Evolutionary conservation across 2,329 filamentous ascomycete species (phyloP).

Genomic region (Stagonosporopsis vannaccii): DNA sequence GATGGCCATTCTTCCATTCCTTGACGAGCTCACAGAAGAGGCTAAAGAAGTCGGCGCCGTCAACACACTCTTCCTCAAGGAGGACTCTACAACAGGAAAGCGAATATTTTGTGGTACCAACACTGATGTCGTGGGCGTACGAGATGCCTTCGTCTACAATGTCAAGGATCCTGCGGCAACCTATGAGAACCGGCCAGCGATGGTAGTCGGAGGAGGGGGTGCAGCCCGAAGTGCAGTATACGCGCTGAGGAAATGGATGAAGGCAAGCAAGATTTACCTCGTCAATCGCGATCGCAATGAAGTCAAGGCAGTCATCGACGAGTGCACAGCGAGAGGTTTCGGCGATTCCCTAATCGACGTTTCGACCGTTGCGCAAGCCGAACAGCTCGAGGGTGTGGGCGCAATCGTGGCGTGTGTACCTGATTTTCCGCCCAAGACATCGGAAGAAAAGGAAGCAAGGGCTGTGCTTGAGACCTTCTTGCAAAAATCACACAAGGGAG

Average conservation of each 20-base stretch:
- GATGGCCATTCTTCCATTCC: conserved; percentile 73
- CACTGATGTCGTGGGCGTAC: conserved; percentile 80
- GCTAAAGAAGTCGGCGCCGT: conserved; percentile 76
- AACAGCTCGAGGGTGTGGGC: conserved; percentile 64
- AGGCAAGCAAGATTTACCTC: conserved; percentile 73
- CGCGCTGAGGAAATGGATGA: conserved; percentile 73
- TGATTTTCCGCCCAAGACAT: conserved; percentile 71
- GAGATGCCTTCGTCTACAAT: conserved; percentile 69
- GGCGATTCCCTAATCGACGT: conserved; percentile 69
- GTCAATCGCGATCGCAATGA: conserved; percentile 75
- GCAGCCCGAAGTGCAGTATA: conserved; percentile 81
- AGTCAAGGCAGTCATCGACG: conserved; percentile 70
- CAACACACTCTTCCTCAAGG: conserved; percentile 76
- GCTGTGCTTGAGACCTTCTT: conserved; percentile 61
- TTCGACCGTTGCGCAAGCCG: conserved; percentile 65
- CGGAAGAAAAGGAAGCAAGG: conserved; percentile 68
- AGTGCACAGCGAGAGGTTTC: conserved; percentile 67
- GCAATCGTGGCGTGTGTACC: conserved; percentile 78
- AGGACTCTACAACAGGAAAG: conserved; percentile 54
- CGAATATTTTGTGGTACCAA: conserved; percentile 74
- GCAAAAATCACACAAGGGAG: conserved; percentile 64
- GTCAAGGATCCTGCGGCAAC: conserved; percentile 53
- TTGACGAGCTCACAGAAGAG: conserved; percentile 78
- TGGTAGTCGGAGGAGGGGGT: conserved; percentile 79
- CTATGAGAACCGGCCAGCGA: conserved; percentile 68